phyloP scores from a whole-genome alignment of 2,329 filamentous ascomycete species.

The Fusarium sp. region DNA sequence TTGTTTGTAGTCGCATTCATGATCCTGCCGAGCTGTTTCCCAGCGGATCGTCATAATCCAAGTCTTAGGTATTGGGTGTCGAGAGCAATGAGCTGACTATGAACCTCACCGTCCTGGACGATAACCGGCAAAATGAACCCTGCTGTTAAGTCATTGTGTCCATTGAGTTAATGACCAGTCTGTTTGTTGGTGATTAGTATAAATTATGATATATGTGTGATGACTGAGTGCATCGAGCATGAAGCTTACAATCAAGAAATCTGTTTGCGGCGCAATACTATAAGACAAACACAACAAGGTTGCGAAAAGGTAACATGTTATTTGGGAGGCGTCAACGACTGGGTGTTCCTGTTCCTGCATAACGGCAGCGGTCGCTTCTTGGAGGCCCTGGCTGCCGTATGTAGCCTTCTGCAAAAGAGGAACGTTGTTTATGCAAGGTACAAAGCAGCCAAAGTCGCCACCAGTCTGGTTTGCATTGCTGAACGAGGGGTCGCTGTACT shows the following conservation, averaged over 20 bases:
- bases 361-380: conserved; percentile 40
- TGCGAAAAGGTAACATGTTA: not conserved
- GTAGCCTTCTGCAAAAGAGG: conserved; percentile 38
- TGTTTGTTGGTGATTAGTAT: conserved; percentile 4
- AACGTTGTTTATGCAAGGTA: conserved; percentile 47
- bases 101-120: not conserved
- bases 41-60: conserved; percentile 23
- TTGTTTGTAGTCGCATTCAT: conserved; percentile 9
- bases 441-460: conserved; percentile 37
- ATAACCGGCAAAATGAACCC: not conserved
- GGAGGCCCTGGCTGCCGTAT: conserved; percentile 25
- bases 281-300: not conserved
- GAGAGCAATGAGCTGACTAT: conserved; percentile 15
- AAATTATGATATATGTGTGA: conserved; percentile 26
- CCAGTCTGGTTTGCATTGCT: conserved; percentile 12
- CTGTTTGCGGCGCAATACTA: conserved; percentile 19
- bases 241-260: conserved; percentile 19
- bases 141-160: not conserved
- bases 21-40: conserved; percentile 1
- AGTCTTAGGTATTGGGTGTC: conserved; percentile 10
- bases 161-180: not conserved
- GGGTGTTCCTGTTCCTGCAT: conserved; percentile 50
- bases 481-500: conserved; percentile 34
- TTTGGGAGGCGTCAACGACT: conserved; percentile 37
- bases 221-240: conserved; percentile 14